A percentile compares a stretch with the other conserved stretches of the same genome.
Evolutionary conservation across 345 rosid genomes (phyloP).

Genomic region (Eucalyptus victrix): DNA sequence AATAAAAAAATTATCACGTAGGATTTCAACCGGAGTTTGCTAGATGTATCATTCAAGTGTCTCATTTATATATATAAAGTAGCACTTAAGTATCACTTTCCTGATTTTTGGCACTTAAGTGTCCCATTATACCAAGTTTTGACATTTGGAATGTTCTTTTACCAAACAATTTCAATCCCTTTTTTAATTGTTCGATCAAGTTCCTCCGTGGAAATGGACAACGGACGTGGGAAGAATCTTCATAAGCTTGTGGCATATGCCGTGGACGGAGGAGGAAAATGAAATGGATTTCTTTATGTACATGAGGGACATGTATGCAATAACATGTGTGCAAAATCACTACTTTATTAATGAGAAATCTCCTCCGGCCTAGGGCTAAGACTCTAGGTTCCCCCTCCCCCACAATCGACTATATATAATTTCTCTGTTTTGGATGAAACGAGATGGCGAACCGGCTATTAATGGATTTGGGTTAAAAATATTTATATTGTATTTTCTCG

Average conservation of each 20-base stretch:
- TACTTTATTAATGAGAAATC: background rate
- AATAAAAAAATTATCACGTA: fast-evolving
- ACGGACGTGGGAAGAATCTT: background rate
- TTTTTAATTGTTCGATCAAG: background rate
- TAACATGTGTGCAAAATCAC: background rate
- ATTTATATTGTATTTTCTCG: background rate
- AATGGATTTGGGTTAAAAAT: background rate
- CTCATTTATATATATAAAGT: no score
- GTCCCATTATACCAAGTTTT: no score
- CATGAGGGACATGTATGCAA: background rate
- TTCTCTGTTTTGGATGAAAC: background rate
- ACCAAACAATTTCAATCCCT: background rate
- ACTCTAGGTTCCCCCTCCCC: background rate
- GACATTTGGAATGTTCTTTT: fast-evolving
- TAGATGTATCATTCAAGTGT: fast-evolving
- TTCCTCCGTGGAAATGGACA: background rate
- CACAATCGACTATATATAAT: background rate
- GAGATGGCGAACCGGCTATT: background rate
- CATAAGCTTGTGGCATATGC: background rate
- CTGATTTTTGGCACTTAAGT: no score
- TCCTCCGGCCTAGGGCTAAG: background rate
- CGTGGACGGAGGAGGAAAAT: background rate
- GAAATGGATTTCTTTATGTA: background rate
- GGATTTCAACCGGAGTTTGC: fast-evolving
- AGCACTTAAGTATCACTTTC: fast-evolving